Evolutionary conservation across 805 yeast species (phyloP).

Genomic region (Pichia manshurica): DNA sequence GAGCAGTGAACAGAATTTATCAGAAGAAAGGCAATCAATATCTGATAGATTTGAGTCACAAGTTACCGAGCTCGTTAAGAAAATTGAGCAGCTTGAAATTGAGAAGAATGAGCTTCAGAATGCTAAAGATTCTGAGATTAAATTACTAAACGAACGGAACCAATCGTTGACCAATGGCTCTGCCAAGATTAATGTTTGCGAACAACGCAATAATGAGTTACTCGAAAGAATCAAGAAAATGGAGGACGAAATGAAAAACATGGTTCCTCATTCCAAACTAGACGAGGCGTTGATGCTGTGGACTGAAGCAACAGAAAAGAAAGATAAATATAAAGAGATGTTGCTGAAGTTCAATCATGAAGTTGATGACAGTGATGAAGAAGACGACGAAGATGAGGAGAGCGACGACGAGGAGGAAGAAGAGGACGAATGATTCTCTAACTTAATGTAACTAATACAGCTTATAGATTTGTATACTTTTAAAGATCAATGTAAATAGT

Average conservation of each 20-base stretch:
- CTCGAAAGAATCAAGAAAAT: background rate
- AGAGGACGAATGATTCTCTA: background rate
- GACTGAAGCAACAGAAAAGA: slow-evolving; percentile 13
- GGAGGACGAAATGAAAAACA: slow-evolving; percentile 5
- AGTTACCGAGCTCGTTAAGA: background rate
- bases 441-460: too few species aligned
- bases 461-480: background rate
- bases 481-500: background rate
- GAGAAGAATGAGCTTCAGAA: background rate
- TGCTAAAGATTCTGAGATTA: background rate
- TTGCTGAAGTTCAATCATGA: slow-evolving; percentile 9
- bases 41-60: too few species aligned
- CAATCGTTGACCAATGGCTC: background rate
- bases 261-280: slow-evolving; percentile 9
- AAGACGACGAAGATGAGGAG: slow-evolving; percentile 7
- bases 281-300: slow-evolving; percentile 16
- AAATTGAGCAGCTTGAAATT: background rate
- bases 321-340: slow-evolving; percentile 10
- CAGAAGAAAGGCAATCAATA: too few species aligned
- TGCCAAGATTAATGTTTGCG: background rate
- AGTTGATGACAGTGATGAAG: slow-evolving; percentile 9
- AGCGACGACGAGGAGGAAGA: slow-evolving; percentile 7
- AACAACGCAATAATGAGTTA: background rate
- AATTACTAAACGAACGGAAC: background rate
- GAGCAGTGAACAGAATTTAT: too few species aligned